Conservation (phyloP, 148 eudicot genomes). For the Oxyria digyna region DNA sequence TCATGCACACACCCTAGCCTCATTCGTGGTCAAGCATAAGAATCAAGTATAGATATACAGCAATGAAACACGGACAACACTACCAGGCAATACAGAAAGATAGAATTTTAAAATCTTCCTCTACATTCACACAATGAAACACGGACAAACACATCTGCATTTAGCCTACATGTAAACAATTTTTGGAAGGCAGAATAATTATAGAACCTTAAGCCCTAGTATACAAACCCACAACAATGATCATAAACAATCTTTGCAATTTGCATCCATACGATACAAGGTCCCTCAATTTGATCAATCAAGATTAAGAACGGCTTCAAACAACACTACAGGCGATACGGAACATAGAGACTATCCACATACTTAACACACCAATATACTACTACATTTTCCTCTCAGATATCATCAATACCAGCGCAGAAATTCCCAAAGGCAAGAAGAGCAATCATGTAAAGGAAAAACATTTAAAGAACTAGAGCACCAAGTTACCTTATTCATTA, state of each 20-base stretch:
- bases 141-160: background rate
- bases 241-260: background rate
- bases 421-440: background rate
- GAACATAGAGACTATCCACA: background rate
- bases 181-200: background rate
- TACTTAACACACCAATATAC: background rate
- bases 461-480: background rate
- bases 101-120: background rate
- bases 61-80: no score
- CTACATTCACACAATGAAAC: background rate
- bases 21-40: background rate
- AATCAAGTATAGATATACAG: background rate
- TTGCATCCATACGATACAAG: background rate
- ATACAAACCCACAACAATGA: background rate
- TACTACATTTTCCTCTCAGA: background rate
- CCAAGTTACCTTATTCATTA: slow-evolving; percentile 6
- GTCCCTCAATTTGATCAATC: background rate
- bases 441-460: background rate
- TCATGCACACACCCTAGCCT: background rate
- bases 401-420: background rate
- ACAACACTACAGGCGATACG: background rate
- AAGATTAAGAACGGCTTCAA: background rate
- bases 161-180: background rate
- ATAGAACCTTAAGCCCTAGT: background rate
- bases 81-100: no score